Percentiles rank a stretch among this genome's conserved stretches.
Evolutionary conservation across 2,329 filamentous ascomycete genomes (phyloP).

Genomic region (Claviceps quebecensis): DNA sequence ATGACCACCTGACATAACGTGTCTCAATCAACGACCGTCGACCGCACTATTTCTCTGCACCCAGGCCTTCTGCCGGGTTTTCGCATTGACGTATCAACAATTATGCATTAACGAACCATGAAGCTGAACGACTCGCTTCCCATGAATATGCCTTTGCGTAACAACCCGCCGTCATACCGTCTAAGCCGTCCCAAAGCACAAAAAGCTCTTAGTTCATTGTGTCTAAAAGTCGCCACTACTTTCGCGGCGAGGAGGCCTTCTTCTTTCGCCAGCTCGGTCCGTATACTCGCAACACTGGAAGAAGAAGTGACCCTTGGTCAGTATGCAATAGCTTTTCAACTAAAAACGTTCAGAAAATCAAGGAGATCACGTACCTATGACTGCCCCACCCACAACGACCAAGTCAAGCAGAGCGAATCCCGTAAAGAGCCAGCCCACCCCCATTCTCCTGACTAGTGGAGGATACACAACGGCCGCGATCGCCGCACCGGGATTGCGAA

Average conservation of each 20-base stretch:
- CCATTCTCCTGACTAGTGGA: constrained; percentile 19
- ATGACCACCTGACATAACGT: too few relatives aligned
- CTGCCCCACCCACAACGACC: constrained; percentile 12
- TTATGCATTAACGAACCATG: too few relatives aligned
- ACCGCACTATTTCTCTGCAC: too few relatives aligned
- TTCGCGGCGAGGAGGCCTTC: not conserved
- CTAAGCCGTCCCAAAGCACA: not conserved
- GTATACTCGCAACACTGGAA: not conserved
- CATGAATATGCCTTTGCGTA: too few relatives aligned
- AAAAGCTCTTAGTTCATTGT: too few relatives aligned
- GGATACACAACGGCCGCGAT: constrained; percentile 23
- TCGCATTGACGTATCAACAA: too few relatives aligned
- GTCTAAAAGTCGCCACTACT: not conserved
- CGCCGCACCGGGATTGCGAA: constrained; percentile 25
- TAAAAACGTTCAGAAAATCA: not conserved
- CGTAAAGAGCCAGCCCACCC: constrained; percentile 26
- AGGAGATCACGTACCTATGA: constrained; percentile 8
- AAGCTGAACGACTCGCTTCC: too few relatives aligned
- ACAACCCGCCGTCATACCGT: too few relatives aligned
- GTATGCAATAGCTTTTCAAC: not conserved
- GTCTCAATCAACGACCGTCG: too few relatives aligned
- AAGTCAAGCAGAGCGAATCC: constrained; percentile 21
- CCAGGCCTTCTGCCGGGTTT: too few relatives aligned
- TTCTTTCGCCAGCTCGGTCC: not conserved
- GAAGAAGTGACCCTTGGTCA: too few relatives aligned